A percentile compares a stretch with the other conserved stretches of the same genome.
Conservation (phyloP, 164 flowering plant genomes). For the Aristolochia californica region DNA sequence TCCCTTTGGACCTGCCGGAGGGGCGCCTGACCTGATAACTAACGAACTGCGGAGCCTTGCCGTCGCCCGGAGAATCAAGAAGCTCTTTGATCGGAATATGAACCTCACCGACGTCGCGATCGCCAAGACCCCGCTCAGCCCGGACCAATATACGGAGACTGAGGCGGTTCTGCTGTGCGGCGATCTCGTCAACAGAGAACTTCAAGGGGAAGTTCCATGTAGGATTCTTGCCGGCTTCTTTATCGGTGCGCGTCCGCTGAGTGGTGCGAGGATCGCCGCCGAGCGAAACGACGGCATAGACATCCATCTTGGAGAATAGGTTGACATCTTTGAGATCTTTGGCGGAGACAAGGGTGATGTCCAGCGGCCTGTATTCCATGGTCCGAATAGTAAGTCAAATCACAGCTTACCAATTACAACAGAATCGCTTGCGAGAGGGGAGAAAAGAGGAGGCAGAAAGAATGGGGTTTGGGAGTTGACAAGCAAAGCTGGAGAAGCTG, state of each 20-base stretch:
- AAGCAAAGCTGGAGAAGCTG: background rate
- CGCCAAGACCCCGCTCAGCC: constrained; percentile 38
- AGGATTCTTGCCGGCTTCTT: constrained; percentile 36
- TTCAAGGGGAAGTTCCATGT: constrained; percentile 41
- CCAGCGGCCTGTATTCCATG: constrained; percentile 28
- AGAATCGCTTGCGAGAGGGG: background rate
- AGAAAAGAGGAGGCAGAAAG: background rate
- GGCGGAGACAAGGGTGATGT: constrained; percentile 25
- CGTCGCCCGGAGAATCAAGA: constrained; percentile 19
- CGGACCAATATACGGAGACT: constrained; percentile 23
- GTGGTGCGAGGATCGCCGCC: constrained; percentile 16
- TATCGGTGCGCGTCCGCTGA: constrained; percentile 22
- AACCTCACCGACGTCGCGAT: constrained; percentile 49
- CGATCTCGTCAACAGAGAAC: constrained; percentile 36
- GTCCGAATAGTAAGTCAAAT: background rate
- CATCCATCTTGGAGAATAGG: constrained; percentile 28
- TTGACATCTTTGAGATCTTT: constrained; percentile 28
- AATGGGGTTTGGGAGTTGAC: background rate
- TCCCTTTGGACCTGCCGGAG: constrained; percentile 50
- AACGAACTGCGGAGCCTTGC: constrained; percentile 15
- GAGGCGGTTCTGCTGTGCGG: constrained; percentile 22
- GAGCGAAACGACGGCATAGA: constrained; percentile 20
- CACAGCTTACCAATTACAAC: no score
- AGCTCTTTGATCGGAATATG: constrained; percentile 54
- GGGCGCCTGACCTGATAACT: constrained; percentile 47